Percentiles rank a stretch among this genome's conserved stretches.
phyloP scores from a whole-genome alignment of 768 basidiomycete species.

The Naganishia antarctica region DNA sequence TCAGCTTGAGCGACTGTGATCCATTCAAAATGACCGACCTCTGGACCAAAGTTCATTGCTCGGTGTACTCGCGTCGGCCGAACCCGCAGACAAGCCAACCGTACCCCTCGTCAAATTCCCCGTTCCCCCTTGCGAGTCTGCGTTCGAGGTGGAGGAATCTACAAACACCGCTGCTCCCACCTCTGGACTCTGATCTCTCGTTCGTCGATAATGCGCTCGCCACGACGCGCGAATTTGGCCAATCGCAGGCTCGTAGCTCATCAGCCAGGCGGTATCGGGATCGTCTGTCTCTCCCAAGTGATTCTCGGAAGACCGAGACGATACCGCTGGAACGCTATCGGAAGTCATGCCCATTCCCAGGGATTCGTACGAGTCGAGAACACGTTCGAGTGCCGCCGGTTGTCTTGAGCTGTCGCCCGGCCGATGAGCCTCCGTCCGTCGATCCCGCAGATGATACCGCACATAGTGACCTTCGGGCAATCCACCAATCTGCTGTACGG shows the following conservation, averaged over 20 bases:
- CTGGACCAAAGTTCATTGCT: constrained; percentile 14
- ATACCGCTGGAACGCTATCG: constrained; percentile 2
- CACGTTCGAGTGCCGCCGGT: neutral
- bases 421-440: neutral
- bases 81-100: neutral
- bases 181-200: neutral
- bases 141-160: neutral
- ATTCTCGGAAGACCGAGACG: neutral
- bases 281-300: neutral
- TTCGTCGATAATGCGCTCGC: constrained; percentile 19
- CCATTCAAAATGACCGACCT: neutral
- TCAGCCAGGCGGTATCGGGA: constrained; percentile 20
- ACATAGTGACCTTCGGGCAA: constrained; percentile 13
- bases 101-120: neutral
- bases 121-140: no score
- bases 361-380: constrained; percentile 7
- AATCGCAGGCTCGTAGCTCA: constrained; percentile 24
- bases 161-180: neutral
- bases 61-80: neutral
- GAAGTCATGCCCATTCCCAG: constrained; percentile 4
- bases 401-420: neutral
- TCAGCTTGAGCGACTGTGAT: neutral
- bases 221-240: constrained; percentile 20
- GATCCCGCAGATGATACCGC: constrained; percentile 16
- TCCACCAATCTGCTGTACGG: constrained; percentile 5